Percentiles rank a stretch among this genome's conserved stretches.
phyloP scores from a whole-genome alignment of 805 yeast species.

The Lachancea mirantina region DNA sequence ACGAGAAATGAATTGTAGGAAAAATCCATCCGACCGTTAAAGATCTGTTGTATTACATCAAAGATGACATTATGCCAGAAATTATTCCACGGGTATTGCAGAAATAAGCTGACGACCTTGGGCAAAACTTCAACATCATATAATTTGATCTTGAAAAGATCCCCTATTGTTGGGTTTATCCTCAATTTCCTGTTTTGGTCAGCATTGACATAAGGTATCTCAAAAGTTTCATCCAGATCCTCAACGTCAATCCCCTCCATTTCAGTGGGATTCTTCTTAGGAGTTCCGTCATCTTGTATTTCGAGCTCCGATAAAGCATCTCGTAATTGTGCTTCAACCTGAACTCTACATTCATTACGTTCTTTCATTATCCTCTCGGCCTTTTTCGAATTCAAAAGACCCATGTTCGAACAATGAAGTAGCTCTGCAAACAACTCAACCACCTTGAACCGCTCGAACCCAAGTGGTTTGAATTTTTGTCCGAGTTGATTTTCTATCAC shows the following conservation, averaged over 20 bases:
- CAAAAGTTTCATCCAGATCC: conserved; percentile 31
- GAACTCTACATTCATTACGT: conserved; percentile 60
- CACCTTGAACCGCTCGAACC: conserved; percentile 84
- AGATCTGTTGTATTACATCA: conserved; percentile 90
- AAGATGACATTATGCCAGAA: conserved; percentile 95
- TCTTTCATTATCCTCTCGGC: conserved; percentile 62
- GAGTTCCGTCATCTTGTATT: conserved; percentile 10
- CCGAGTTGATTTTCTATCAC: conserved; percentile 58
- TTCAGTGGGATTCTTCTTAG: conserved; percentile 8
- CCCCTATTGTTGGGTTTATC: conserved; percentile 71
- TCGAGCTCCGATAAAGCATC: conserved; percentile 30
- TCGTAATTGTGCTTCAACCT: conserved; percentile 36
- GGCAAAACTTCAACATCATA: conserved; percentile 65
- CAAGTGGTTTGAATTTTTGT: conserved; percentile 57
- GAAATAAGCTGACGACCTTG: conserved; percentile 65
- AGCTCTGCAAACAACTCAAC: conserved; percentile 91
- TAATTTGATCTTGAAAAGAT: conserved; percentile 72
- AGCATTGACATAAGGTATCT: conserved; percentile 32
- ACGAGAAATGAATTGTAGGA: conserved; percentile 78
- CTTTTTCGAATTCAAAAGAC: conserved; percentile 66
- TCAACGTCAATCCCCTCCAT: conserved; percentile 12
- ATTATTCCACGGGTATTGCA: conserved; percentile 92
- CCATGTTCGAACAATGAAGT: conserved; percentile 97
- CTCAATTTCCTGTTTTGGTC: conserved; percentile 40
- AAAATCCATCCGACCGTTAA: conserved; percentile 79